Conservation (phyloP, 139 green algal genomes). For the Zygnema circumcarinatum region DNA sequence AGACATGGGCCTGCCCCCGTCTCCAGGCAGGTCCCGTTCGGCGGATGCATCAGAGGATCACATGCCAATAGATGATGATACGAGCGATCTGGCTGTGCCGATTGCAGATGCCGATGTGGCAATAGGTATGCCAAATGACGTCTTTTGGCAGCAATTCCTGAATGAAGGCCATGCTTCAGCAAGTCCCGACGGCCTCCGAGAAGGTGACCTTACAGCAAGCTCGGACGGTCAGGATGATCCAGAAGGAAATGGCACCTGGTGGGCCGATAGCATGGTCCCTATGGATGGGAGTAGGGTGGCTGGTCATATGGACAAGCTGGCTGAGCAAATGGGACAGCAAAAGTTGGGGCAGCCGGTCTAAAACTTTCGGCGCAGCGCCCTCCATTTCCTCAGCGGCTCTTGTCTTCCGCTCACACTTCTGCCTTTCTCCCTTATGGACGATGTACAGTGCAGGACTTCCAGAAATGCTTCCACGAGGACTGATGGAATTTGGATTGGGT, state of each 20-base stretch:
- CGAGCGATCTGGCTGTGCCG: not conserved
- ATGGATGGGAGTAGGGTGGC: not conserved
- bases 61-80: not conserved
- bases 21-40: not conserved
- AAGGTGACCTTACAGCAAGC: not conserved
- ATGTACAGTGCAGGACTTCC: too few relatives aligned
- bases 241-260: not conserved
- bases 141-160: constrained; percentile 22
- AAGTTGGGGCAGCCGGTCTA: not conserved
- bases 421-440: too few relatives aligned
- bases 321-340: constrained; percentile 2
- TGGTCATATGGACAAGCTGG: constrained; percentile 5
- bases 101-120: not conserved
- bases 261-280: not conserved
- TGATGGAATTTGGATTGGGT: too few relatives aligned
- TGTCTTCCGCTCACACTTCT: too few relatives aligned
- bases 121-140: not conserved
- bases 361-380: too few relatives aligned
- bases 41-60: not conserved
- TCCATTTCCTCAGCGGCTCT: too few relatives aligned
- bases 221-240: not conserved
- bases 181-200: not conserved
- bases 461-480: too few relatives aligned
- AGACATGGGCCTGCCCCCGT: not conserved
- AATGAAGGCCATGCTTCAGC: not conserved